Base-by-base conservation (phyloP, 352 stramenopile species). In the Halophytophthora polymorphica region DNA sequence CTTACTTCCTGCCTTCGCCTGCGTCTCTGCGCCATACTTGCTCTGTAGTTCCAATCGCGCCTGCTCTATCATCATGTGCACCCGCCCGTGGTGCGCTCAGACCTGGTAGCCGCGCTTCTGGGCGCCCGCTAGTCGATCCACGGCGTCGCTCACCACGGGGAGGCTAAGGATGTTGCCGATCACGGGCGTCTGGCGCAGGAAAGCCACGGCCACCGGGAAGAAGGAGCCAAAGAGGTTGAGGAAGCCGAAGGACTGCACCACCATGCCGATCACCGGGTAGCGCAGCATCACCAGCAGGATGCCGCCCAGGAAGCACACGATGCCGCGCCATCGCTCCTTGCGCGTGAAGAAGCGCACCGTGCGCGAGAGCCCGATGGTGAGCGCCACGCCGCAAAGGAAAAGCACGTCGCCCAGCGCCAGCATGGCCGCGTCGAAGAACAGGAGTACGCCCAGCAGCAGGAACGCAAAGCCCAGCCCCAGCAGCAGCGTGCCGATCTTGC, bases 221-320 rank as follows among this genome's bases (percentile, higher is more conserved):
- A 98, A 98, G 50, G 96, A 96, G 57, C 93, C 93, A 71, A 98
- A 98, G 33, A 98, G 71, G 73, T 98, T 98, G 12, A 98, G 69
- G 51, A 98, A 93, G 52, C 93, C 93, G 58, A 98, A 98, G 3
- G 87, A 71, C 66, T 98, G 93, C 43, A 91, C 76, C 35, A 96
- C 68, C 91, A 98, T 98, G 44, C 93, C 93, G 45, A 98, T 70
- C 51, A 98, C 81, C 28, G 89, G 88, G 68, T 85, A 98, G 50
- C 93, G 82, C 55, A 96, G 60, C 77, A 98, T 83, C 14, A 98
- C 93, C 40, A 98, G 64, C 41, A 95, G 39, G 38, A 98, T 95
- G 21, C 93, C 93, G 40, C 91, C 91, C 59, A 98, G 85, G 65
- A 98, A 98, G 50, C 90, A 92, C 44, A 96, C 77, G 47, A 98